Conservation (phyloP, 768 basidiomycete species). For the Termitomyces sp. region DNA sequence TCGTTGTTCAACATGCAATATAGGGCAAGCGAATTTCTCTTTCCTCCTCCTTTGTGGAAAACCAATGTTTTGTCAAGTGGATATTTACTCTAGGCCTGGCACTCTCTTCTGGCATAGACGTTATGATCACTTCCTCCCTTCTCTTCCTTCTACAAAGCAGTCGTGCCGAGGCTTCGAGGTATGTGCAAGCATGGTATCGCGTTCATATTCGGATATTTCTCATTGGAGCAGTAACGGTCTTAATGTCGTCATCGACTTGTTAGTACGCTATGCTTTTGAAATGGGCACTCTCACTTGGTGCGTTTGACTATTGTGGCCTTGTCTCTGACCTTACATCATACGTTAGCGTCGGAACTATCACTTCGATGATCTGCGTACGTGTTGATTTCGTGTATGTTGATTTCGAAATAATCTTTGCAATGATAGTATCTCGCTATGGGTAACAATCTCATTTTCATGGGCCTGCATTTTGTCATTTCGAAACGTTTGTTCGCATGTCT, state of each 20-base stretch:
- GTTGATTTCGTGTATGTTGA: background rate
- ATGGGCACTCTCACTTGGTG: constrained; percentile 37
- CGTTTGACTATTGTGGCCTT: background rate
- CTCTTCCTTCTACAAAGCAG: constrained; percentile 28
- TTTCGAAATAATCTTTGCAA: background rate
- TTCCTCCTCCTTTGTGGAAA: background rate
- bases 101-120: constrained; percentile 33
- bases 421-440: constrained; percentile 2
- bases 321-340: background rate
- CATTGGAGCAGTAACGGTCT: background rate
- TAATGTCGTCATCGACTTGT: constrained; percentile 6
- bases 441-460: constrained; percentile 33
- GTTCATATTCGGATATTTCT: background rate
- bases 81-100: constrained; percentile 37
- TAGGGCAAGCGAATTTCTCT: constrained; percentile 2
- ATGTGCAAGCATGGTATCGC: constrained; percentile 1
- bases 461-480: constrained; percentile 34
- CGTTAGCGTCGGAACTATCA: constrained; percentile 6
- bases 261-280: constrained; percentile 30
- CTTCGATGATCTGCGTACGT: constrained; percentile 10
- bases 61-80: constrained; percentile 24
- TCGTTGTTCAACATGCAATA: constrained; percentile 11
- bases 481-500: constrained; percentile 24
- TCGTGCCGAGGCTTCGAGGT: constrained; percentile 25
- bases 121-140: constrained; percentile 30